These are phyloP conservation scores for Juncus effusus DNA, from an alignment of 176 grass and related monocot genomes.

Conservation along the genomic window DNA sequence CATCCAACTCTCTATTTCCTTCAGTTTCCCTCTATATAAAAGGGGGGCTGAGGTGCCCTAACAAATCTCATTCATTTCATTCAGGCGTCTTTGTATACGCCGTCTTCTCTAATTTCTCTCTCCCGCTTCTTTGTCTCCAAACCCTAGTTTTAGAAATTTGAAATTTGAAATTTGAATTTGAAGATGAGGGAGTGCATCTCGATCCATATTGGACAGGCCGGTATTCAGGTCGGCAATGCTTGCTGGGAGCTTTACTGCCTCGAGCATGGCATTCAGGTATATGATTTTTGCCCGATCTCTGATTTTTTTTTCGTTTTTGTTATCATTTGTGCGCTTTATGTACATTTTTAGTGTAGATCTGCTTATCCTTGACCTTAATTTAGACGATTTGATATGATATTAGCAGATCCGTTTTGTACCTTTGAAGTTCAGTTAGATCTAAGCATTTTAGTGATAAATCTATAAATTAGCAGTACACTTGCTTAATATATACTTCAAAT, in stretches of 20 bases:
- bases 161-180: background rate
- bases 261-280: constrained; percentile 86
- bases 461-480: background rate
- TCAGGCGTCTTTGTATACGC: constrained; percentile 76
- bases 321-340: too few relatives aligned
- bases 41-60: background rate
- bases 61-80: background rate
- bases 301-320: background rate
- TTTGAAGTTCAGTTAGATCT: background rate
- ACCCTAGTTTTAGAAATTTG: background rate
- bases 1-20: background rate
- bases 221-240: constrained; percentile 78
- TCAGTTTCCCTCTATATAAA: background rate
- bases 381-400: background rate
- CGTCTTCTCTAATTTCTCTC: constrained; percentile 35
- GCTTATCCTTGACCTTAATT: background rate
- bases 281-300: background rate
- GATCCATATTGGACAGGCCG: constrained; percentile 83
- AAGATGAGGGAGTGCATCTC: constrained; percentile 85
- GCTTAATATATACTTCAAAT: background rate
- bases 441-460: background rate
- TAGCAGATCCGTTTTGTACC: background rate
- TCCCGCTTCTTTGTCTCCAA: background rate
- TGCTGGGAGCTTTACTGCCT: constrained; percentile 96
- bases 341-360: background rate